Conservation (phyloP, 805 yeast species). For the Candida dendrica region DNA sequence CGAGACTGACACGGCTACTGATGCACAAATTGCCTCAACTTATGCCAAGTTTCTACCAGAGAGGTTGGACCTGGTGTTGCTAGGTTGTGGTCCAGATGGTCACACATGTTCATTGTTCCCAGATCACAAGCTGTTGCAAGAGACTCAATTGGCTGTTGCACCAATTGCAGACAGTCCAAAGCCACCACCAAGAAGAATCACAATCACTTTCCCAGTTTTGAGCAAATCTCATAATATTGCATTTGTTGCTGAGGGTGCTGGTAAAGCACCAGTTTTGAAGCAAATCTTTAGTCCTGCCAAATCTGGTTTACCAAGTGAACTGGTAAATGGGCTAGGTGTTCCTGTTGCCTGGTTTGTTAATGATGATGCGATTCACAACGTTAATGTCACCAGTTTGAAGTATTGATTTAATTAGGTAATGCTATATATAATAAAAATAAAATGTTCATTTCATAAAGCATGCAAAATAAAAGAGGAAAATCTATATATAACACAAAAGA, state of each 20-base stretch:
- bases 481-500: not conserved
- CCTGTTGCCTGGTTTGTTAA: conserved; percentile 81
- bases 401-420: conserved; percentile 7
- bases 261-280: conserved; percentile 66
- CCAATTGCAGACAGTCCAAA: conserved; percentile 80
- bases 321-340: conserved; percentile 57
- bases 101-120: conserved; percentile 94
- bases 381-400: conserved; percentile 24
- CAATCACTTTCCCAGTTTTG: conserved; percentile 76
- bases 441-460: too few relatives aligned
- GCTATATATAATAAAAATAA: too few relatives aligned
- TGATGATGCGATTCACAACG: conserved; percentile 66
- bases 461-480: not conserved
- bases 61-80: conserved; percentile 54
- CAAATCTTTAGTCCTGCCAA: conserved; percentile 54
- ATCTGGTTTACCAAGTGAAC: conserved; percentile 57
- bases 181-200: conserved; percentile 89
- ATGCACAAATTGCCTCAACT: conserved; percentile 47
- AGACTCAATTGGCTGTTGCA: conserved; percentile 45
- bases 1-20: conserved; percentile 43
- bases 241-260: conserved; percentile 86
- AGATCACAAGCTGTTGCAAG: conserved; percentile 61
- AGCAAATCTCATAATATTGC: conserved; percentile 42
- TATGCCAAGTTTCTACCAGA: conserved; percentile 56
- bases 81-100: conserved; percentile 96